Evolutionary conservation across 768 basidiomycete species (phyloP), one percentile per base, ranked within the genome.

Genomic region (Daedaleopsis sinensis): DNA sequence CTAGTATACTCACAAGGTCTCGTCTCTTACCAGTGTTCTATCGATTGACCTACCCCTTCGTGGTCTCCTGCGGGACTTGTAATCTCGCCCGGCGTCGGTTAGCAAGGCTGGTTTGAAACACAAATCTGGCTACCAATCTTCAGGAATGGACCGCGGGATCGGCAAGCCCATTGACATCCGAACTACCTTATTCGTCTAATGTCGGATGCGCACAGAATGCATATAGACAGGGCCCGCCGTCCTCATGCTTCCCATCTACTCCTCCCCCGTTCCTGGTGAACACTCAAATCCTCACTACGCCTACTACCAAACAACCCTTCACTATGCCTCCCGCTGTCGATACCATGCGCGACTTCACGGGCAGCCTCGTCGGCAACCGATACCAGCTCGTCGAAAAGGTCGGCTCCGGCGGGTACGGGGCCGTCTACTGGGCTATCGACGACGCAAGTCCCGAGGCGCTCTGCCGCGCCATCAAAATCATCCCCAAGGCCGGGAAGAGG

Each of bases 391-490:
- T 91, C 65, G 84, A 89, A 67, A 82, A 93, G 65, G 83, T 99
- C 56, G 96, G 96, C 37, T 82, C 89, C n/a, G 96, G 96, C 12
- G 94, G 94, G n/a, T 98, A 96, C 72, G 96, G 96, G 52, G 87
- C 94, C 65, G 95, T 98, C 13, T 97, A 96, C 74, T 86, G 89
- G 55, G 96, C 93, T 18, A 79, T 89, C 58, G 57, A 53, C 39
- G 18, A 32, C 16, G 15, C 52, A 11, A 44, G 38, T 43, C 43
- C 55, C 16, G 46, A 24, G 3, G 37, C 68, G 39, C 44, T 55
- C 10, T 49, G 62, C 52, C 47, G 50, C 39, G 68, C 68, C 19
- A 58, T 71, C 62, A 72, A 70, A 55, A 55, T 71, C 57, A 54
- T 70, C 32, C 57, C 62, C 21, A 57, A 51, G n/a, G 62, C 54